These are phyloP conservation scores for Stephania japonica DNA, from an alignment of 164 flowering plant species.

Conservation along the genomic window DNA sequence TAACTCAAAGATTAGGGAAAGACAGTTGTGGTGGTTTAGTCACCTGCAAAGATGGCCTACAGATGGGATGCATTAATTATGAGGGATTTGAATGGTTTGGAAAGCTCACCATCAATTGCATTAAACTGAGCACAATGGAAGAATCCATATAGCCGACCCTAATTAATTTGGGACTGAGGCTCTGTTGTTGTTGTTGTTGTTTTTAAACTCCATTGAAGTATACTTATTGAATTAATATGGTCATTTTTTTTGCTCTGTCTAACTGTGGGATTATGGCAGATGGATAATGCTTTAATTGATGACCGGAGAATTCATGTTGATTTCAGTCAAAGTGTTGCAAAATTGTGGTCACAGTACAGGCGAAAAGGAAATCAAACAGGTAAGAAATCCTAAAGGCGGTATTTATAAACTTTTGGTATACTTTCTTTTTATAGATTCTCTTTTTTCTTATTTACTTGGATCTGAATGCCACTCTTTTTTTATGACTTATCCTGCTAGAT, in stretches of 20 bases:
- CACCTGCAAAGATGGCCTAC: too few relatives aligned
- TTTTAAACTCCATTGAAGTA: background rate
- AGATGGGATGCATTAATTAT: too few relatives aligned
- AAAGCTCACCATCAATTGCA: too few relatives aligned
- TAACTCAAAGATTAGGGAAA: too few relatives aligned
- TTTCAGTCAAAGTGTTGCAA: conserved; percentile 96
- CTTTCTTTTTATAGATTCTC: background rate
- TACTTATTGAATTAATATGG: too few relatives aligned
- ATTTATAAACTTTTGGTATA: background rate
- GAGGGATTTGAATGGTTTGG: too few relatives aligned
- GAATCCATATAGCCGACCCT: too few relatives aligned
- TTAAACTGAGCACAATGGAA: too few relatives aligned
- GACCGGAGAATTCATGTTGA: conserved; percentile 96
- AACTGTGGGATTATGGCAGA: conserved; percentile 35
- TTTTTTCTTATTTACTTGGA: background rate
- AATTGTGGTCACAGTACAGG: conserved; percentile 76
- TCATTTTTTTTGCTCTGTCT: conserved; percentile 4
- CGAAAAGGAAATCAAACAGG: conserved; percentile 48
- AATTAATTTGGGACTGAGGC: too few relatives aligned
- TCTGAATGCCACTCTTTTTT: too few relatives aligned
- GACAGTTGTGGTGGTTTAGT: too few relatives aligned
- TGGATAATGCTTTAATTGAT: conserved; percentile 97
- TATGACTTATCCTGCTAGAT: background rate
- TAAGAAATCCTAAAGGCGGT: conserved; percentile 18
- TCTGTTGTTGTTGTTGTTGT: too few relatives aligned